Base-by-base conservation (phyloP, 441 rosid species). In the Oxalis stricta region DNA sequence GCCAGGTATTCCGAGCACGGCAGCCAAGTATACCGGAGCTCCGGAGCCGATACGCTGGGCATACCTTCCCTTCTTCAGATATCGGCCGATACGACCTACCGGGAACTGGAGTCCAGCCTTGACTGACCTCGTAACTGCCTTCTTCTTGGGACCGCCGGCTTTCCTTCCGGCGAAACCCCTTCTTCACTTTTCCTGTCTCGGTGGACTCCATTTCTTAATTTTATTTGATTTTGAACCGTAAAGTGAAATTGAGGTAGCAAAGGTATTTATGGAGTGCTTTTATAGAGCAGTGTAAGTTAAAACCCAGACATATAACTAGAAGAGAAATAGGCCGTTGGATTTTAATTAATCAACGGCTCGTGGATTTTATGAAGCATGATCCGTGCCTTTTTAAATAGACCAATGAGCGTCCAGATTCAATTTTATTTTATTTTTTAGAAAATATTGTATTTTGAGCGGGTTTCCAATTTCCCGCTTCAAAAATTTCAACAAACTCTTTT, bases 101-200 rank as follows among this genome's bases (percentile, higher is more conserved):
- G 73, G 70, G 23, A 68, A 68, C 43, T 68, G 70, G 7, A 68
- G 59, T 0, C 73, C 73, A 2, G 73, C 68, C 15, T 53, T 60
- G 20, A 60, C 64, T 0, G 73, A 68, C 23, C 61, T 51, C 0
- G 73, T 38, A 16, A 52, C 60, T 0, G 70, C 52, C 58, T 68
- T 60, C 70, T 68, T 68, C 55, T 52, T 64, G 1, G 75, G 71
- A 0, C 75, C 75, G 2, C 68, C 70, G 0, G 70, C 71, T 21
- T 41, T 69, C 52, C 71, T 60, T 0, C 75, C 75, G 1, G 57
- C 70, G n/a, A 6, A 70, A 70, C 0, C 75, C 70, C 33, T 69
- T 69, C 49, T 69, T 64, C 39, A 54, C 51, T 33, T 64, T 69
- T 7, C 22, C 53, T 38, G n/a, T n/a, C n/a, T 39, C 53, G 9